These are phyloP conservation scores for Yamadazyma philogaea DNA, from an alignment of 805 yeast genomes.

Conservation along the genomic window DNA sequence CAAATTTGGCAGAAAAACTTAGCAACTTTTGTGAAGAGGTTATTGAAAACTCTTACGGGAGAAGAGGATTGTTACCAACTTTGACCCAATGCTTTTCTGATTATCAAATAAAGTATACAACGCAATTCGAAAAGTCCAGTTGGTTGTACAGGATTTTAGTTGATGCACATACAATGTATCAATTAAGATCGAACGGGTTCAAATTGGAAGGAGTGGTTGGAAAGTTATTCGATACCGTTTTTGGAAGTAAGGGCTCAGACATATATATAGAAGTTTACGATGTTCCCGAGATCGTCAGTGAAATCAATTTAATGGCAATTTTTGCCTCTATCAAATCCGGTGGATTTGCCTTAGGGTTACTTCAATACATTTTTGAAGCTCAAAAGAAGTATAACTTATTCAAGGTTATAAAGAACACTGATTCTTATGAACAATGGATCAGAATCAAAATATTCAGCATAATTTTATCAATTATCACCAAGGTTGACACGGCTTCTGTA, in stretches of 20 bases:
- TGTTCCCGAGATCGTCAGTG: slow-evolving; percentile 51
- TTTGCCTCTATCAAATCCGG: slow-evolving; percentile 31
- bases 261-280: slow-evolving; percentile 55
- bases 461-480: slow-evolving; percentile 26
- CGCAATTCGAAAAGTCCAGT: slow-evolving; percentile 33
- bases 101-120: slow-evolving; percentile 36
- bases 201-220: slow-evolving; percentile 58
- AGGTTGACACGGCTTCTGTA: slow-evolving; percentile 10
- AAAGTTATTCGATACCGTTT: slow-evolving; percentile 44
- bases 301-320: slow-evolving; percentile 48
- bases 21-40: slow-evolving; percentile 40
- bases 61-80: slow-evolving; percentile 67
- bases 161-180: slow-evolving; percentile 45
- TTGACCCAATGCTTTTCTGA: slow-evolving; percentile 46
- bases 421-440: slow-evolving; percentile 66
- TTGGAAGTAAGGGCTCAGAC: slow-evolving; percentile 24
- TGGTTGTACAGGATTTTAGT: slow-evolving; percentile 57
- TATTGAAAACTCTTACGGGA: slow-evolving; percentile 49
- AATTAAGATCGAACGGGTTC: slow-evolving; percentile 55
- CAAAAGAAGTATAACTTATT: slow-evolving; percentile 43
- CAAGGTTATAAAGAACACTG: slow-evolving; percentile 52
- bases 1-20: slow-evolving; percentile 24
- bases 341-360: slow-evolving; percentile 27
- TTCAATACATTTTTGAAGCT: slow-evolving; percentile 36
- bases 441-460: slow-evolving; percentile 59